Conservation (phyloP, 345 rosid species). For the Cardamine resedifolia region DNA sequence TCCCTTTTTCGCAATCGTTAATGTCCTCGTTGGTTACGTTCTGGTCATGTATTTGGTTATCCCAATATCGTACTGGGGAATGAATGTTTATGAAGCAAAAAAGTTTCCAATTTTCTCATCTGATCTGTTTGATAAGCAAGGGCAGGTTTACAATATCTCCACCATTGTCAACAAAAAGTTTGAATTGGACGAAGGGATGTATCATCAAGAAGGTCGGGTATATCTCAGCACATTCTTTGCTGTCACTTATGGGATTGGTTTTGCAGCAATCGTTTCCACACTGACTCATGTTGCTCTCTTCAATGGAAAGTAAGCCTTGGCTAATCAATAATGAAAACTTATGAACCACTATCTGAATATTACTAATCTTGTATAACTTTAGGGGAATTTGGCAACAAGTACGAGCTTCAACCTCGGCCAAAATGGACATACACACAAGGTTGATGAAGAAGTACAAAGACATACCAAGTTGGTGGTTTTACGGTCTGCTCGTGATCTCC, state of each 20-base stretch:
- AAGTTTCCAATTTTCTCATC: slow-evolving; percentile 60
- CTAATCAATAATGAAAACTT: not conserved
- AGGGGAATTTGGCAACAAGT: slow-evolving; percentile 53
- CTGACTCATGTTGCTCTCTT: slow-evolving; percentile 55
- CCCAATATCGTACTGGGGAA: slow-evolving; percentile 50
- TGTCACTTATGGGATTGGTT: slow-evolving; percentile 59
- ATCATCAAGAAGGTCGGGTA: slow-evolving; percentile 45
- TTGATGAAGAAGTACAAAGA: slow-evolving; percentile 58
- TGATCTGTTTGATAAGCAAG: slow-evolving; percentile 45
- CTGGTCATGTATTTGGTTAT: slow-evolving; percentile 38
- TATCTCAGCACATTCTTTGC: slow-evolving; percentile 54
- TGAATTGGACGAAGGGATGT: slow-evolving; percentile 45
- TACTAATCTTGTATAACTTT: slow-evolving; percentile 7
- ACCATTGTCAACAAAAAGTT: slow-evolving; percentile 54
- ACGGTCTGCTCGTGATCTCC: slow-evolving; percentile 38
- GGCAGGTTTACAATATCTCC: slow-evolving; percentile 47
- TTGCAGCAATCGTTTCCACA: slow-evolving; percentile 54
- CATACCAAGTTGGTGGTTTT: slow-evolving; percentile 67
- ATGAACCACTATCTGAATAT: not conserved
- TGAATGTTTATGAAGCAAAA: slow-evolving; percentile 42
- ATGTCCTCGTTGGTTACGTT: slow-evolving; percentile 47
- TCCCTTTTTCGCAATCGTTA: slow-evolving; percentile 54
- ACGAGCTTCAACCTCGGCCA: slow-evolving; percentile 47
- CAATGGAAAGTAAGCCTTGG: slow-evolving; percentile 55
- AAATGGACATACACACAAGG: slow-evolving; percentile 59